Evolutionary conservation across 2,329 filamentous ascomycete species (phyloP).

Genomic region (Teratosphaeria epicoccoides): DNA sequence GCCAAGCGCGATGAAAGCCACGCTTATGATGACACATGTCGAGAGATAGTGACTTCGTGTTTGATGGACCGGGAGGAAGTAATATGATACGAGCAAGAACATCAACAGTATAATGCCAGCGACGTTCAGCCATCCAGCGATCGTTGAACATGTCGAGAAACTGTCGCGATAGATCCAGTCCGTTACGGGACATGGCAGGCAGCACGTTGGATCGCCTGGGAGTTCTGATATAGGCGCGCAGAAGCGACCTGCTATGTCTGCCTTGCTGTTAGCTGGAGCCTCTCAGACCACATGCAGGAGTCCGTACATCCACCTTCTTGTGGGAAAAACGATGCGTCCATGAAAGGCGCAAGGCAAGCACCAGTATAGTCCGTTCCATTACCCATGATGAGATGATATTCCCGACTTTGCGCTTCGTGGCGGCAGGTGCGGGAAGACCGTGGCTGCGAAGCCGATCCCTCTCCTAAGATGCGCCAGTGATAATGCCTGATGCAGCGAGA

Average conservation of each 20-base stretch:
- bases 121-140: slow-evolving; percentile 76
- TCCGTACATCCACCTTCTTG: slow-evolving; percentile 55
- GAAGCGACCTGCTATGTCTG: slow-evolving; percentile 47
- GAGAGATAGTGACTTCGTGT: slow-evolving; percentile 89
- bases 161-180: slow-evolving; percentile 59
- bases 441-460: not conserved
- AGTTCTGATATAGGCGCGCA: slow-evolving; percentile 40
- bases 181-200: slow-evolving; percentile 78
- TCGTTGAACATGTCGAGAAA: slow-evolving; percentile 47
- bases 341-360: slow-evolving; percentile 58
- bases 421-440: not conserved
- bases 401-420: not conserved
- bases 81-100: slow-evolving; percentile 72
- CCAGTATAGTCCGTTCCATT: slow-evolving; percentile 24
- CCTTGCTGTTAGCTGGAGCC: not conserved
- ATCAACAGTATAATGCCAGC: slow-evolving; percentile 58
- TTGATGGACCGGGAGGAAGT: slow-evolving; percentile 71
- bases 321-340: slow-evolving; percentile 52
- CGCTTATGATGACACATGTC: slow-evolving; percentile 68
- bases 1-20: slow-evolving; percentile 76
- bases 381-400: slow-evolving; percentile 3
- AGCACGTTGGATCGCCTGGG: slow-evolving; percentile 53
- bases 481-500: not conserved
- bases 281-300: not conserved
- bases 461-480: not conserved